These are phyloP conservation scores for Ormosia emarginata DNA, from an alignment of 306 rosid genomes.

Conservation along the genomic window DNA sequence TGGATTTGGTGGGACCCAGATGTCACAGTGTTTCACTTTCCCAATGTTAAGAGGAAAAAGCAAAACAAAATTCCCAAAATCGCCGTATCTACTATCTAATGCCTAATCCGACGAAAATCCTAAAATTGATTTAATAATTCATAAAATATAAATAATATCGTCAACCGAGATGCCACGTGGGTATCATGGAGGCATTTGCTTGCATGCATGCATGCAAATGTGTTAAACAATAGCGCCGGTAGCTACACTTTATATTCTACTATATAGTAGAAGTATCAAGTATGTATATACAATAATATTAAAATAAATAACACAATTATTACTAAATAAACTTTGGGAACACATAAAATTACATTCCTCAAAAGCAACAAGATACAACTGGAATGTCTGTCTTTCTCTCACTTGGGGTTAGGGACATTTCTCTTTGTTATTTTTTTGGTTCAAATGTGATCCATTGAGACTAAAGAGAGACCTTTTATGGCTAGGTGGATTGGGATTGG, in stretches of 20 bases:
- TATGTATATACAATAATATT: background rate
- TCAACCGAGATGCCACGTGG: conserved; percentile 69
- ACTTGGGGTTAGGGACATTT: conserved; percentile 35
- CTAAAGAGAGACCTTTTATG: conserved; percentile 20
- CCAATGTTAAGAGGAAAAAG: conserved; percentile 32
- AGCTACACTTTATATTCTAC: background rate
- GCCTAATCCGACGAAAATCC: conserved; percentile 29
- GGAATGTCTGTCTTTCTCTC: conserved; percentile 82
- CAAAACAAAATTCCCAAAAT: conserved; percentile 4
- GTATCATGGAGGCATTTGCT: conserved; percentile 39
- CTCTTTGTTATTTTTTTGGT: background rate
- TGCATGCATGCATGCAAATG: conserved; percentile 59
- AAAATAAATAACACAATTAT: conserved; percentile 27
- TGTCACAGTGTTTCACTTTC: conserved; percentile 38
- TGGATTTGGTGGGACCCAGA: conserved; percentile 82
- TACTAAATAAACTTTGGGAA: conserved; percentile 57
- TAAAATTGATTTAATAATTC: conserved; percentile 3
- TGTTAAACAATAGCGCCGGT: conserved; percentile 19
- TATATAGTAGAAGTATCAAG: background rate
- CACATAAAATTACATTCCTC: conserved; percentile 56
- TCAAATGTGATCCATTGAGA: conserved; percentile 26
- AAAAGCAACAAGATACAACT: conserved; percentile 95
- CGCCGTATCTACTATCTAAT: conserved; percentile 22
- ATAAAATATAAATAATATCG: conserved; percentile 10
- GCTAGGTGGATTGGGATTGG: conserved; percentile 46